Evolutionary conservation across 768 basidiomycete genomes (phyloP).

Genomic region (Tricholoma terreum): DNA sequence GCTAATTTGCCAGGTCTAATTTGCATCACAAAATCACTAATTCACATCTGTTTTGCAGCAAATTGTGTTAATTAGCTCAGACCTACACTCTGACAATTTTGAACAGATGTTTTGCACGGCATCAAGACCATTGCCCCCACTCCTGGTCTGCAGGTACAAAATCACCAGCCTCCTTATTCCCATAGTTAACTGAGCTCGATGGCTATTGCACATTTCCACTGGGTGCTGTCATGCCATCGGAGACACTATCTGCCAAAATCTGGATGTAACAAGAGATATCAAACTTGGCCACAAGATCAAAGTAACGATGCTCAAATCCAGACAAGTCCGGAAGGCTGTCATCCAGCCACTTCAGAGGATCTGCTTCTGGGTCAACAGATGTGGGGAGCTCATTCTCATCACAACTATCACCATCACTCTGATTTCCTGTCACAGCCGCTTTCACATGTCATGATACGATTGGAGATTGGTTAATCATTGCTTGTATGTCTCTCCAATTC

Average conservation of each 20-base stretch:
- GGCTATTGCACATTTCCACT: too few relatives aligned
- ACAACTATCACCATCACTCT: not conserved
- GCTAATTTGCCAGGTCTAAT: too few relatives aligned
- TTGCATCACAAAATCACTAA: too few relatives aligned
- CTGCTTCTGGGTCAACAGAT: not conserved
- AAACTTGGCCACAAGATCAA: constrained; percentile 2
- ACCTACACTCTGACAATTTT: not conserved
- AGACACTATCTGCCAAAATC: constrained; percentile 2
- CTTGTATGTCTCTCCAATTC: not conserved
- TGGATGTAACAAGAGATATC: not conserved
- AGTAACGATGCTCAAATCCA: constrained; percentile 1
- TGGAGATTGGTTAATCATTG: not conserved
- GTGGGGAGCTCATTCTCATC: not conserved
- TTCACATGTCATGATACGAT: not conserved
- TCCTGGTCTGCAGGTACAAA: not conserved
- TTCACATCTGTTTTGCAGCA: not conserved
- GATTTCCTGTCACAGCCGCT: not conserved
- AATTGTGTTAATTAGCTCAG: not conserved
- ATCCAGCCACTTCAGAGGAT: constrained; percentile 2
- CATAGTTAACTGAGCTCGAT: too few relatives aligned
- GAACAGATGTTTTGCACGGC: not conserved
- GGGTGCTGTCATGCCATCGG: not conserved
- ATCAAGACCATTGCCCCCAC: not conserved
- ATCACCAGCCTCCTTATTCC: not conserved
- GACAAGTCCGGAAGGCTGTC: constrained; percentile 2